A percentile compares a stretch with the other conserved stretches of the same genome.
Evolutionary conservation across 805 yeast genomes (phyloP).

Genomic region (Komagataella ulmi): DNA sequence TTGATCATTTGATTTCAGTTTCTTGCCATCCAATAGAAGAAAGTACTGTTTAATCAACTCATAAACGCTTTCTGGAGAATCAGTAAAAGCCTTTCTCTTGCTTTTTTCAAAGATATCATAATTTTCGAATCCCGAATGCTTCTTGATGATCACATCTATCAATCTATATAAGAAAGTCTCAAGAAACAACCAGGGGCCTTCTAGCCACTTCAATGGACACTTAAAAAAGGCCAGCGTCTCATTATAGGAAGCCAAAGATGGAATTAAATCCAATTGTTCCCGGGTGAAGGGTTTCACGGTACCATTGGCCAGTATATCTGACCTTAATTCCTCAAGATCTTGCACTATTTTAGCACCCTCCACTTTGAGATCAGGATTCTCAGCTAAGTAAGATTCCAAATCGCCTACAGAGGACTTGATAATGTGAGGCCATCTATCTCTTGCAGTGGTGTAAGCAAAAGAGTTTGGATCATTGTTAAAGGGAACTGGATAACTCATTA

Average conservation of each 20-base stretch:
- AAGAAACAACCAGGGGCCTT: conserved; percentile 82
- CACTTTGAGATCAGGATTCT: conserved; percentile 12
- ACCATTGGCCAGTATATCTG: conserved; percentile 28
- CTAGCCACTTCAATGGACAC: conserved; percentile 39
- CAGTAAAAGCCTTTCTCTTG: conserved; percentile 63
- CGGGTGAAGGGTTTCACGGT: conserved; percentile 29
- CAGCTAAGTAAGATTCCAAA: conserved; percentile 16
- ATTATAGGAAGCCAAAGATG: conserved; percentile 47
- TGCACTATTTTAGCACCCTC: conserved; percentile 36
- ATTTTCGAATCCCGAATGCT: conserved; percentile 27
- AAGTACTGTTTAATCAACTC: conserved; percentile 61
- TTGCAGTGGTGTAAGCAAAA: conserved; percentile 72
- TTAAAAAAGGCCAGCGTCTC: conserved; percentile 10
- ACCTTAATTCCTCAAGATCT: conserved; percentile 27
- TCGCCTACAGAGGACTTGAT: conserved; percentile 58
- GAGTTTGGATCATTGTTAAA: conserved; percentile 58
- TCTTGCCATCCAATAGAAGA: conserved; percentile 5
- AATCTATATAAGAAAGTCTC: conserved; percentile 79
- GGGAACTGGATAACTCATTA: conserved; percentile 20
- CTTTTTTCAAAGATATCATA: conserved; percentile 66
- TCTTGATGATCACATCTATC: conserved; percentile 31
- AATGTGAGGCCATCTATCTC: conserved; percentile 80
- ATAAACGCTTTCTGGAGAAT: conserved; percentile 64
- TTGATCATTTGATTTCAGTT: conserved; percentile 13
- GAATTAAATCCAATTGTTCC: conserved; percentile 19